phyloP scores from a whole-genome alignment of 2,329 filamentous ascomycete genomes.

The Fusarium goolgardi region DNA sequence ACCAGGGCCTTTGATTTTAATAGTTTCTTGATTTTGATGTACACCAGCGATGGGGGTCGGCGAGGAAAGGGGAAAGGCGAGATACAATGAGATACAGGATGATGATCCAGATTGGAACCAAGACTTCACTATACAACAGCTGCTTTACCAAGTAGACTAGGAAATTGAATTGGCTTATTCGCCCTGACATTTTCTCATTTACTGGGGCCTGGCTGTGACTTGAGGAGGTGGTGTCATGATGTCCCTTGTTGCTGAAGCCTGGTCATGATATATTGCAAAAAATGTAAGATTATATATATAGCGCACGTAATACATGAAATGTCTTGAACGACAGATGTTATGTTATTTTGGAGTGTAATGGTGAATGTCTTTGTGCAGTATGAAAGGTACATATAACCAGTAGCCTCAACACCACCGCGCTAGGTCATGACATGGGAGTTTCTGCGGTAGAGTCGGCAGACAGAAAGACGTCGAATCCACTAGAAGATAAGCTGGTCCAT shows the following conservation, averaged over 20 bases:
- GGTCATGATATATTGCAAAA: neutral
- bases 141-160: slow-evolving; percentile 40
- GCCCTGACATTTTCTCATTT: slow-evolving; percentile 30
- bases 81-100: slow-evolving; percentile 42
- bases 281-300: neutral
- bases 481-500: slow-evolving; percentile 25
- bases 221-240: neutral
- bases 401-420: neutral
- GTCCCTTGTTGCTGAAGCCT: too few relatives aligned
- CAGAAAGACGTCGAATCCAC: slow-evolving; percentile 20
- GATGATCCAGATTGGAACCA: slow-evolving; percentile 47
- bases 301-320: neutral
- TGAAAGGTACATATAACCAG: neutral
- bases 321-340: neutral
- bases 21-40: slow-evolving; percentile 46
- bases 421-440: neutral
- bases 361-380: neutral
- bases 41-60: slow-evolving; percentile 40
- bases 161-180: slow-evolving; percentile 43
- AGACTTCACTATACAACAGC: slow-evolving; percentile 23
- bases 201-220: slow-evolving; percentile 12
- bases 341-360: neutral
- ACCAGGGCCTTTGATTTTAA: slow-evolving; percentile 40
- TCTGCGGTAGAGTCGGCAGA: slow-evolving; percentile 11
- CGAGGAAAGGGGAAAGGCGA: slow-evolving; percentile 20